phyloP scores from a whole-genome alignment of 495 filamentous ascomycete species.

The Xylaria castorea region DNA sequence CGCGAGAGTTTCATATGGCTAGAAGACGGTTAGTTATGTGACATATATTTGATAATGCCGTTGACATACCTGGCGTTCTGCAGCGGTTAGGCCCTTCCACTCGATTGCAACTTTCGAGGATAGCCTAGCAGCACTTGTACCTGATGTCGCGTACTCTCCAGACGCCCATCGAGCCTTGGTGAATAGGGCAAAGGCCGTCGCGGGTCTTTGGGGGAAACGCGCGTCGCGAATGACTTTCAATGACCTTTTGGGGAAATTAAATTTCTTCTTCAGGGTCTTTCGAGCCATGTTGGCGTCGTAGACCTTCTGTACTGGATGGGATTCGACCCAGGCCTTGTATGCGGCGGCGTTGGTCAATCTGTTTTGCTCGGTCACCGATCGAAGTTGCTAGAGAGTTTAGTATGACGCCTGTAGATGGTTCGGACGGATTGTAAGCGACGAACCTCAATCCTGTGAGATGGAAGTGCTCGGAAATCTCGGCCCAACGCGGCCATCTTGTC shows the following conservation, averaged over 20 bases:
- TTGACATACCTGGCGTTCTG: conserved; percentile 58
- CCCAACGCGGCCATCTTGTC: conserved; percentile 16
- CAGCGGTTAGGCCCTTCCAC: conserved; percentile 58
- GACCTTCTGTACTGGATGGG: conserved; percentile 64
- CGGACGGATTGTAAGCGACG: conserved; percentile 22
- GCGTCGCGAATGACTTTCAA: conserved; percentile 58
- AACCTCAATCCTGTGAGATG: conserved; percentile 41
- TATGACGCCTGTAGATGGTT: background rate
- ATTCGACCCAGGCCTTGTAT: conserved; percentile 65
- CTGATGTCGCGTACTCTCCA: conserved; percentile 51
- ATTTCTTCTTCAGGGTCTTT: conserved; percentile 47
- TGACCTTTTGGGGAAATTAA: conserved; percentile 33
- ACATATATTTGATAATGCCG: background rate
- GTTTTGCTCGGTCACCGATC: background rate
- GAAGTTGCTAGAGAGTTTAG: conserved; percentile 40
- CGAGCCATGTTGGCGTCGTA: conserved; percentile 70
- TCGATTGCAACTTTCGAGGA: background rate
- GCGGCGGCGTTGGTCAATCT: conserved; percentile 43
- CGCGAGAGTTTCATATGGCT: conserved; percentile 40
- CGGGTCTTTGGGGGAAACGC: conserved; percentile 60
- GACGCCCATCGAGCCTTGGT: conserved; percentile 50
- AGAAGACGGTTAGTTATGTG: conserved; percentile 29
- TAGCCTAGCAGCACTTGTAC: conserved; percentile 40
- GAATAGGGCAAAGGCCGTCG: conserved; percentile 53
- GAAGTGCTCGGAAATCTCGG: conserved; percentile 37